These are phyloP conservation scores for Nakaseomyces delphensis DNA, from an alignment of 1,139 yeast genomes.

Conservation along the genomic window DNA sequence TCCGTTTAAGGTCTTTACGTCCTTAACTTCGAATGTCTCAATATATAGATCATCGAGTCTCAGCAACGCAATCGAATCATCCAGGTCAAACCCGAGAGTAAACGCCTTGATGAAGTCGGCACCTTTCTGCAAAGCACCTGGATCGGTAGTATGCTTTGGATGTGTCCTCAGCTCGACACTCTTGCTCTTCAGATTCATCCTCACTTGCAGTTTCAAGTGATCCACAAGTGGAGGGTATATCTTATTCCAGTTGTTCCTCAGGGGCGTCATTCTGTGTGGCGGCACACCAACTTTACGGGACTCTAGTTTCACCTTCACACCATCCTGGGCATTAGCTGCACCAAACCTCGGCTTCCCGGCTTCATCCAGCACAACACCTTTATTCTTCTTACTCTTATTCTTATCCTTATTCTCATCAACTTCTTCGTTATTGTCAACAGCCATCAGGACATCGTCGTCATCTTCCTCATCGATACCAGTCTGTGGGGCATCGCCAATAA, in stretches of 20 bases:
- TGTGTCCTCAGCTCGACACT: conserved; percentile 84
- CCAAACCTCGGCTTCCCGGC: conserved; percentile 85
- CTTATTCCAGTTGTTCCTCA: conserved; percentile 83
- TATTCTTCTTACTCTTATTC: conserved; percentile 33
- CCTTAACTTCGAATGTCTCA: conserved; percentile 94
- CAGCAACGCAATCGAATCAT: conserved; percentile 89
- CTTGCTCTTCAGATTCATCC: conserved; percentile 82
- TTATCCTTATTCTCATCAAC: conserved; percentile 10
- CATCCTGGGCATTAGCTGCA: conserved; percentile 48
- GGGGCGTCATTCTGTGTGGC: conserved; percentile 92
- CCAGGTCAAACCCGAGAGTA: conserved; percentile 90
- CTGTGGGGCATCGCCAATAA: conserved; percentile 24
- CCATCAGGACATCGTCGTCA: conserved; percentile 66
- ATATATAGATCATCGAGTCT: conserved; percentile 93
- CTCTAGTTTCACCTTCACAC: conserved; percentile 63
- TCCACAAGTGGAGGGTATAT: conserved; percentile 94
- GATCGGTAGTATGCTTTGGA: conserved; percentile 70
- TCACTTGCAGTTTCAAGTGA: conserved; percentile 84
- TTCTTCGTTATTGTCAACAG: conserved; percentile 30
- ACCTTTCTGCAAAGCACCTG: conserved; percentile 93
- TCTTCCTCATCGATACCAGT: conserved; percentile 23
- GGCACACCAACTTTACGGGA: conserved; percentile 88
- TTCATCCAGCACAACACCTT: conserved; percentile 67
- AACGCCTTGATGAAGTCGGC: conserved; percentile 95
- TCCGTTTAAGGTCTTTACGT: conserved; percentile 88